Evolutionary conservation across 2,329 filamentous ascomycete genomes (phyloP), one percentile per base, ranked within the genome.

Genomic region (Dendryphion nanum): DNA sequence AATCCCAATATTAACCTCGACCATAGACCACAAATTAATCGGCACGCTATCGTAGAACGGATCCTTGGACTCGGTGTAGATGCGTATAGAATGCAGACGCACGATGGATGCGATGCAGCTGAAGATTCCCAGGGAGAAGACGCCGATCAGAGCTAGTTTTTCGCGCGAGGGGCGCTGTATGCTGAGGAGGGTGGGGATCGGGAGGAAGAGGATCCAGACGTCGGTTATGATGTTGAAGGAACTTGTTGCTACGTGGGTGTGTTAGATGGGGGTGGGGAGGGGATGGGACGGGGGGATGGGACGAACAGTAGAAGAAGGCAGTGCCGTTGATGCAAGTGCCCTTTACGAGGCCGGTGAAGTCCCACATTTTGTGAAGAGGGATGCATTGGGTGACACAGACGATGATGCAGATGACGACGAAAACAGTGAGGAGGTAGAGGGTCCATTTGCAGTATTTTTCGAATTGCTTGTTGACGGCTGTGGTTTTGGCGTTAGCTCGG

Each of bases 201-300:
- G 89, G 13, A 95, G 71, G 20, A 89, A 82, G 20, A 96, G 72
- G 40, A 95, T 89, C 35, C 86, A 86, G 36, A 95, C 73, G 59
- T 95, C 89, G 18, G 89, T 93, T 42, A 91, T 80, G 50, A 96
- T 86, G 66, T 95, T 95, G 63, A 95, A 79, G 0, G 89, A 88
- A 1, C 89, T 19, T 19, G 31, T 33, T 3, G 18, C 31, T 33
- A 4, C n/a, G n/a, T n/a, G n/a, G n/a, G n/a, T 33, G 10, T 18
- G 18, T 12, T 49, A 15, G 52, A 53, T 16, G 39, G 50, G 57
- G 21, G 8, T 15, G 14, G 4, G 18, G 13, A 36, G 12, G 2
- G 20, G n/a, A 30, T 6, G n/a, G n/a, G 6, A 37, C 23, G 35
- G 19, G 18, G 10, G 12, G 15, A 10, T 6, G 4, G 5, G 12